Base-by-base conservation (phyloP, 2,329 filamentous ascomycete genomes). In the Lizonia empirigonia region DNA sequence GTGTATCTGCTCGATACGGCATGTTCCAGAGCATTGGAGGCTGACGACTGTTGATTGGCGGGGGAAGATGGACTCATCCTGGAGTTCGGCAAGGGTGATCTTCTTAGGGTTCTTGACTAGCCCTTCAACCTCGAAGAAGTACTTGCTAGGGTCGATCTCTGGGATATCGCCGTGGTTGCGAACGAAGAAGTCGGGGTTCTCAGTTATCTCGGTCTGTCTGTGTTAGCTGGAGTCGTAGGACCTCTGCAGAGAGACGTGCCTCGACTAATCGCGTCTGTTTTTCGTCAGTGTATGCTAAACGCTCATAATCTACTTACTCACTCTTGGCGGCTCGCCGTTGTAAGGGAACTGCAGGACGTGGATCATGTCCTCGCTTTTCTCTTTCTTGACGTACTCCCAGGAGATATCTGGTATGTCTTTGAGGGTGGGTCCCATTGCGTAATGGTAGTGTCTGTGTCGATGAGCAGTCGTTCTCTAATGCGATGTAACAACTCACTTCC, bases 91-190 rank as follows among this genome's bases (percentile, higher is more conserved):
- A 0, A 89, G 60, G 0, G 82, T 85, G 45, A 88, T 77, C 1
- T 67, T 76, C 44, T 79, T 78, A 0, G 85, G 84, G 2, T 81
- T 75, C 5, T 80, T 80, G 3, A 89, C 86, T 0, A 87, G 74
- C 0, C 86, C 85, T 49, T 84, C 82, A 5, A 89, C 68, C 2
- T 75, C 71, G 13, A 87, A 75, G 19, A 73, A 78, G 62, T 75
- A 86, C 2, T 79, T 74, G 0, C 82, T 76, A 1, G 78, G 72
- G 7, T 87, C 79, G 45, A 90, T 88, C 7, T 82, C 74, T 0
- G 88, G 88, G 15, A 90, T 84, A 0, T 87, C 86, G 8, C 87
- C 86, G 55, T 90, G 87, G 52, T 90, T 90, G 7, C 87, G 78
- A 0, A 90, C 83, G 57, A 88, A 90, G 58, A 85, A 82, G n/a